Evolutionary conservation across 2,329 filamentous ascomycete species (phyloP).

Genomic region (Hysterium pulicare): DNA sequence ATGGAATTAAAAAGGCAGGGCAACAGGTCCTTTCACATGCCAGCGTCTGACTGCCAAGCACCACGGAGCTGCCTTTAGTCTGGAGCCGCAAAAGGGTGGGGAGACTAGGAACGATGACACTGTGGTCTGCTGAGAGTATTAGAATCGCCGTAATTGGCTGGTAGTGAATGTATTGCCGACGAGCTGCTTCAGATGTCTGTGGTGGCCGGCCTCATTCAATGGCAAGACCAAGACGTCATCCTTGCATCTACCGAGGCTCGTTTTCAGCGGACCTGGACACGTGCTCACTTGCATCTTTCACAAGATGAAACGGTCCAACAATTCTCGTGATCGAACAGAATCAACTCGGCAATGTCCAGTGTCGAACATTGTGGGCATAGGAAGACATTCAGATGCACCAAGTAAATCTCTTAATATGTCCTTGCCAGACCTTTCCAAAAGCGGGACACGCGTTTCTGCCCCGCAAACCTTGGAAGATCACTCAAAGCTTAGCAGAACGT

Average conservation of each 20-base stretch:
- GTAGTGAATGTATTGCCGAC: not conserved
- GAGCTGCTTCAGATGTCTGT: not conserved
- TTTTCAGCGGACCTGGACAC: conserved; percentile 7
- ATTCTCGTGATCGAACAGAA: no score
- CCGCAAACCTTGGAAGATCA: not conserved
- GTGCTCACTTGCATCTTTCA: conserved; percentile 11
- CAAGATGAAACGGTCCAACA: conserved; percentile 5
- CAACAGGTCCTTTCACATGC: conserved; percentile 35
- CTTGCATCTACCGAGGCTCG: conserved; percentile 25
- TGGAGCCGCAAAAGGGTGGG: conserved; percentile 24
- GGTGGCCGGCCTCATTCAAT: not conserved
- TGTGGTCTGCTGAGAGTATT: conserved; percentile 30
- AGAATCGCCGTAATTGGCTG: conserved; percentile 24
- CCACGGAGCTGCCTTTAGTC: conserved; percentile 22
- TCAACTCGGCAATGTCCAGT: no score
- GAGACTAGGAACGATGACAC: conserved; percentile 10
- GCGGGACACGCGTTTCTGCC: not conserved
- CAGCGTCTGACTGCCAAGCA: conserved; percentile 24
- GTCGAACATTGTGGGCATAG: no score
- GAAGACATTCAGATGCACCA: no score
- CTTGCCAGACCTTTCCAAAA: no score
- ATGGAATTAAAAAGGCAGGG: conserved; percentile 16
- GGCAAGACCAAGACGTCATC: conserved; percentile 24
- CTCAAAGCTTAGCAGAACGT: not conserved
- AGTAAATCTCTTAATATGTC: no score